Evolutionary conservation across 495 filamentous ascomycete genomes (phyloP).

Genomic region (Penicillium psychrofluorescens): DNA sequence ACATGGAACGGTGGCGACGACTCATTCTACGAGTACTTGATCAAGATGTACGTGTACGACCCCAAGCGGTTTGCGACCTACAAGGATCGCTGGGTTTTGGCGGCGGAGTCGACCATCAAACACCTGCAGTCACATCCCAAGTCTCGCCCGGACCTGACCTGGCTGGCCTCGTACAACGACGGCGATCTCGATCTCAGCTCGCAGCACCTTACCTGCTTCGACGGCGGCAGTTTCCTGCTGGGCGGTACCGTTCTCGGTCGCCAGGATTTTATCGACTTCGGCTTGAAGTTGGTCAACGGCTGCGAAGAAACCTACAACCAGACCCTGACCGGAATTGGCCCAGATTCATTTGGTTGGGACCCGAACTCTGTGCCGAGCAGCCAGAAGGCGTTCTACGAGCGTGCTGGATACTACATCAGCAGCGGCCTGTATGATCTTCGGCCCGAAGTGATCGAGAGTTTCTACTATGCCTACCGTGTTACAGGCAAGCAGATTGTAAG

Average conservation of each 20-base stretch:
- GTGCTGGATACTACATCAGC: conserved; percentile 69
- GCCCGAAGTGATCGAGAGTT: conserved; percentile 81
- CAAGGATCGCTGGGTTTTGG: conserved; percentile 67
- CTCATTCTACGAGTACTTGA: conserved; percentile 85
- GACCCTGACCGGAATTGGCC: conserved; percentile 69
- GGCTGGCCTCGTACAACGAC: conserved; percentile 57
- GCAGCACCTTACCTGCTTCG: conserved; percentile 74
- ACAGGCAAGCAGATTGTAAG: conserved; percentile 54
- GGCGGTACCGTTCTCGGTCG: conserved; percentile 64
- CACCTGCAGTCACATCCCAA: conserved; percentile 67
- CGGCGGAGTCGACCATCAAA: conserved; percentile 68
- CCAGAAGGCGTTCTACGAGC: conserved; percentile 52
- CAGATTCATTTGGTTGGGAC: conserved; percentile 72
- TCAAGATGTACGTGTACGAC: conserved; percentile 91
- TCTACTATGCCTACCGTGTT: conserved; percentile 79
- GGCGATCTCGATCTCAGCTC: conserved; percentile 43
- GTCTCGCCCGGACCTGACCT: conserved; percentile 65
- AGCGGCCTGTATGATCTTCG: conserved; percentile 58
- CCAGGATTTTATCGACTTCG: conserved; percentile 64
- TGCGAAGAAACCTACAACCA: conserved; percentile 68
- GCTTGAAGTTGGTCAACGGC: conserved; percentile 62
- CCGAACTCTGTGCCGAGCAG: conserved; percentile 34
- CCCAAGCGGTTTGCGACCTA: conserved; percentile 54
- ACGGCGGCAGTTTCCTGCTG: conserved; percentile 80
- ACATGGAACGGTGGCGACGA: conserved; percentile 79